Evolutionary conservation across 768 basidiomycete species (phyloP).

Genomic region (Auricularia heimuer): DNA sequence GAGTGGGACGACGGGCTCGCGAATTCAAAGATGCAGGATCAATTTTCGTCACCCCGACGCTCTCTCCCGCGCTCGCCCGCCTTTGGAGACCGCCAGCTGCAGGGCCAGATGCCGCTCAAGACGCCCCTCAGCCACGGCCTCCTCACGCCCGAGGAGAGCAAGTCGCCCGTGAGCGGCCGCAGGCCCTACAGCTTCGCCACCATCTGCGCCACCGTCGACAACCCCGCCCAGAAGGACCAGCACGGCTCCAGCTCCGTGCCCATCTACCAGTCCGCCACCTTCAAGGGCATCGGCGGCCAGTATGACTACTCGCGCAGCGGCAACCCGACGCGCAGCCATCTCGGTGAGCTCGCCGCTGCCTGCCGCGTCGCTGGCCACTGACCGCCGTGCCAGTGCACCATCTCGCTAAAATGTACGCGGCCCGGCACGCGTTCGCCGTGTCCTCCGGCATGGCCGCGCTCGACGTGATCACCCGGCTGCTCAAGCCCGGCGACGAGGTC

Average conservation of each 20-base stretch:
- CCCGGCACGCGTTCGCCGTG: slow-evolving; percentile 80
- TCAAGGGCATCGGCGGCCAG: slow-evolving; percentile 83
- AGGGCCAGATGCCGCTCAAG: not conserved
- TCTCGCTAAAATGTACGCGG: slow-evolving; percentile 92
- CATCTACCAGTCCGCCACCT: slow-evolving; percentile 96
- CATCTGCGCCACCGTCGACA: slow-evolving; percentile 84
- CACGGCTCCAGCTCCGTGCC: slow-evolving; percentile 90
- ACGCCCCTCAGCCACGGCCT: not conserved
- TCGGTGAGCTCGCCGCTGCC: slow-evolving; percentile 20
- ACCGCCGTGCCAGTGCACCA: slow-evolving; percentile 57
- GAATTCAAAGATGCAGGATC: not conserved
- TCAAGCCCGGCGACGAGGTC: slow-evolving; percentile 92
- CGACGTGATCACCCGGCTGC: slow-evolving; percentile 85
- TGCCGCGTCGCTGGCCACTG: too few relatives aligned
- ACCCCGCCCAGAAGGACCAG: slow-evolving; percentile 88
- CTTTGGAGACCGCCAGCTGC: not conserved
- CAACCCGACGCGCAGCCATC: slow-evolving; percentile 91
- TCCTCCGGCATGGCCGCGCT: slow-evolving; percentile 98
- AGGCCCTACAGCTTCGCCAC: slow-evolving; percentile 86
- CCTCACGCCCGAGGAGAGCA: not conserved
- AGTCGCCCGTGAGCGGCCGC: slow-evolving; percentile 20
- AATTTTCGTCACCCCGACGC: not conserved
- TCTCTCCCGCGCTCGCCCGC: not conserved
- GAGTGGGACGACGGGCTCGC: not conserved
- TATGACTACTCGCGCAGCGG: slow-evolving; percentile 95